Conservation (phyloP, 495 filamentous ascomycete species). For the Xanthoparmelia taractica region DNA sequence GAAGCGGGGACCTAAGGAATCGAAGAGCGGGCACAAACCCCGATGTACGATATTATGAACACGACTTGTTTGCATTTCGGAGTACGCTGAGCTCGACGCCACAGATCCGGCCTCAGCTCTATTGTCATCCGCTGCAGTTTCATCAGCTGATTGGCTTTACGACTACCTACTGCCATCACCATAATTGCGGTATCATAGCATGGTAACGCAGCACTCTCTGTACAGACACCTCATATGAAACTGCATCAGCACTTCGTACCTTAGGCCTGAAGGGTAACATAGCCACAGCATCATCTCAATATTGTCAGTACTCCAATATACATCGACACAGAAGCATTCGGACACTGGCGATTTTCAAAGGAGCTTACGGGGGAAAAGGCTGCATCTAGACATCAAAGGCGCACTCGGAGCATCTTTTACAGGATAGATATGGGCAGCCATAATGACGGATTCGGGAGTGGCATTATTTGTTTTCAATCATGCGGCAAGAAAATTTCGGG, state of each 20-base stretch:
- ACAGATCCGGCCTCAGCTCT: neutral
- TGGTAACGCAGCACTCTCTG: neutral
- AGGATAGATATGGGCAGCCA: neutral
- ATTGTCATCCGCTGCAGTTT: neutral
- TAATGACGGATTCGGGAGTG: neutral
- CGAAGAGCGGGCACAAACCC: conserved; percentile 1
- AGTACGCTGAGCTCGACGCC: neutral
- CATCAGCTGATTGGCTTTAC: neutral
- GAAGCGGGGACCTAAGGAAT: conserved; percentile 11
- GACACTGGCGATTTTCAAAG: neutral
- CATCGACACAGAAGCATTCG: neutral
- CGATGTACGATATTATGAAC: conserved; percentile 16
- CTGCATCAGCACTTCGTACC: neutral
- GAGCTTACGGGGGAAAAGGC: neutral
- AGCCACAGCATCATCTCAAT: neutral
- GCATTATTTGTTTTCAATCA: neutral
- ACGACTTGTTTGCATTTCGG: neutral
- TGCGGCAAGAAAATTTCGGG: neutral
- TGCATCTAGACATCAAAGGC: conserved; percentile 3
- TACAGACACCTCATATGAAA: neutral
- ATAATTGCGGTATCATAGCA: neutral
- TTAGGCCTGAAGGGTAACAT: neutral
- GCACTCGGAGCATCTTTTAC: neutral
- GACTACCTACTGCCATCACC: neutral
- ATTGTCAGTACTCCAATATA: neutral